These are phyloP conservation scores for Linderina pennispora DNA, from an alignment of 192 early-diverging fungal genomes.

Conservation along the genomic window DNA sequence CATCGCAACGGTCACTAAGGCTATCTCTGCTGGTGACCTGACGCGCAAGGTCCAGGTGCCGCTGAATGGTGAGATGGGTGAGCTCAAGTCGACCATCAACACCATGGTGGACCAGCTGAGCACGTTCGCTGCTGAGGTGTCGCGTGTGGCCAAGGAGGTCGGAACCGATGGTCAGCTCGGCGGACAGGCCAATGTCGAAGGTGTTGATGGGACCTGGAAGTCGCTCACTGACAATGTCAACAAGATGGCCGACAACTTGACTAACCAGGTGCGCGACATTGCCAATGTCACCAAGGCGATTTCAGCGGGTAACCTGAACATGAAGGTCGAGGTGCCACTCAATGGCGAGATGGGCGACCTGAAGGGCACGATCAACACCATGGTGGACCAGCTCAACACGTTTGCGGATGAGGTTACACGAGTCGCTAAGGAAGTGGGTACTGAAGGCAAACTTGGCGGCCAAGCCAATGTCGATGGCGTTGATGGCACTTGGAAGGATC, in stretches of 20 bases:
- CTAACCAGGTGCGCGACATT: conserved; percentile 50
- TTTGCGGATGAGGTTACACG: conserved; percentile 49
- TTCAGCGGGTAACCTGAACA: conserved; percentile 49
- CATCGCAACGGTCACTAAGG: conserved; percentile 49
- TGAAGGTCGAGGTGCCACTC: conserved; percentile 48
- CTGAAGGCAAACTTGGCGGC: conserved; percentile 50
- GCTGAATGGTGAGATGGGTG: conserved; percentile 49
- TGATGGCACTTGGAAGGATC: conserved; percentile 50
- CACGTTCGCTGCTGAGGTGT: conserved; percentile 48
- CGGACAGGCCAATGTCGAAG: conserved; percentile 46
- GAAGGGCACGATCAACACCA: conserved; percentile 35
- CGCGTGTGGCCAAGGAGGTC: conserved; percentile 50
- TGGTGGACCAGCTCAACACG: conserved; percentile 47
- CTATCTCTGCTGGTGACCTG: conserved; percentile 52
- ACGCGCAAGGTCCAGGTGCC: conserved; percentile 43
- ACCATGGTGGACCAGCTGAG: conserved; percentile 51
- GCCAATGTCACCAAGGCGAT: conserved; percentile 54
- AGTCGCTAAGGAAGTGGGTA: conserved; percentile 52
- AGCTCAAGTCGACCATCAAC: conserved; percentile 55
- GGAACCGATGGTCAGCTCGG: conserved; percentile 53
- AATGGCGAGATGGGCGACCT: conserved; percentile 53
- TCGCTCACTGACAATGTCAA: conserved; percentile 47
- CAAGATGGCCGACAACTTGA: conserved; percentile 51
- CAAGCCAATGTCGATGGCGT: conserved; percentile 47
- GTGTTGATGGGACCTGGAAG: conserved; percentile 13